Percentiles rank a stretch among this genome's conserved stretches.
Conservation (phyloP, 805 yeast species). For the Yamadazyma kitorensis region DNA sequence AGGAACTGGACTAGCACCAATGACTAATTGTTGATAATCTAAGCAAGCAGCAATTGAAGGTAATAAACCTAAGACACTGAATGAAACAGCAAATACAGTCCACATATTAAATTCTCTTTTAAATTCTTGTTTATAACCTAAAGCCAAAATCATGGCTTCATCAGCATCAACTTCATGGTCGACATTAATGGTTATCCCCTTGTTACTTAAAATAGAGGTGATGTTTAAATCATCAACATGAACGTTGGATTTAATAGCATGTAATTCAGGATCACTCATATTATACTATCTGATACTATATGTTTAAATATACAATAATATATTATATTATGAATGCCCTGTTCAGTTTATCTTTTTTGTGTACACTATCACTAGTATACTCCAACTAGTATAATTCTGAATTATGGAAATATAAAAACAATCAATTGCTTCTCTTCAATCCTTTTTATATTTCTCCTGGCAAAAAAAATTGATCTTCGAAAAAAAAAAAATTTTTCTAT, state of each 20-base stretch:
- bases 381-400: too few species aligned
- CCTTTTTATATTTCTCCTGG: too few species aligned
- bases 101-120: constrained; percentile 56
- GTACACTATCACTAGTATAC: too few species aligned
- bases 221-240: constrained; percentile 37
- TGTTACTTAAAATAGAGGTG: constrained; percentile 38
- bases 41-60: constrained; percentile 66
- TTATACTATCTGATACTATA: too few species aligned
- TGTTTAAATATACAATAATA: too few species aligned
- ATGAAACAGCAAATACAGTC: constrained; percentile 60
- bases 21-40: constrained; percentile 55
- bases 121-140: constrained; percentile 65
- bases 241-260: constrained; percentile 22
- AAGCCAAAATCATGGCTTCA: constrained; percentile 53
- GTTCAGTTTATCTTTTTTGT: too few species aligned
- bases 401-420: too few species aligned
- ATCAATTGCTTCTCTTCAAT: too few species aligned
- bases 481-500: too few species aligned
- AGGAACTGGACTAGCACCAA: constrained; percentile 62
- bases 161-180: constrained; percentile 48
- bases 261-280: constrained; percentile 13
- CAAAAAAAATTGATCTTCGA: too few species aligned
- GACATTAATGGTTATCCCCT: constrained; percentile 37
- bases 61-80: constrained; percentile 61
- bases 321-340: too few species aligned